Conservation (phyloP, 2,329 filamentous ascomycete species). For the Trichophyton simii region DNA sequence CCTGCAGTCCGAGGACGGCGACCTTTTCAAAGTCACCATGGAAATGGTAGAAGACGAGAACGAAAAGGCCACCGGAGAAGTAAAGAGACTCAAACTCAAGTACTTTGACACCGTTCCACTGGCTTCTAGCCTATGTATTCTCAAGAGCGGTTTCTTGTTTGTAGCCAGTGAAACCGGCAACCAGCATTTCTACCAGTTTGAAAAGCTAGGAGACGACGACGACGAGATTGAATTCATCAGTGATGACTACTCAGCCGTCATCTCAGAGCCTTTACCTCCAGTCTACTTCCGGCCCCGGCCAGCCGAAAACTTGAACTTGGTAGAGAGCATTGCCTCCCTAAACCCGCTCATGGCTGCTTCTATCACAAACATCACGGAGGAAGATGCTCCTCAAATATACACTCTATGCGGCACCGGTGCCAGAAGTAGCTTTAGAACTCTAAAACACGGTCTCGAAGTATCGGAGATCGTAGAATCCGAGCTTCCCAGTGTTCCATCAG, state of each 20-base stretch:
- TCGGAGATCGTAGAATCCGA: constrained; percentile 93
- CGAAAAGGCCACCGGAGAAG: constrained; percentile 66
- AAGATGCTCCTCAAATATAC: constrained; percentile 95
- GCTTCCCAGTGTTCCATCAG: constrained; percentile 72
- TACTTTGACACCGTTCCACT: constrained; percentile 96
- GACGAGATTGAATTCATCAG: constrained; percentile 78
- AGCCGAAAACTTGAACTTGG: constrained; percentile 68
- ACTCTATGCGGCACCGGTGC: constrained; percentile 80
- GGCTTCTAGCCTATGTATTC: constrained; percentile 73
- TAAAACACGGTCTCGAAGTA: constrained; percentile 87
- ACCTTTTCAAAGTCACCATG: constrained; percentile 90
- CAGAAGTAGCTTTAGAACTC: constrained; percentile 75
- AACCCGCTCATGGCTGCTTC: constrained; percentile 88
- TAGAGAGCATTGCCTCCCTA: constrained; percentile 76
- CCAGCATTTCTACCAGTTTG: constrained; percentile 91
- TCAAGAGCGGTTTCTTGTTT: constrained; percentile 93
- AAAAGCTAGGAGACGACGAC: constrained; percentile 91
- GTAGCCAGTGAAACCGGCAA: constrained; percentile 87
- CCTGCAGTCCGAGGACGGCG: constrained; percentile 91
- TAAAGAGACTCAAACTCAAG: constrained; percentile 76
- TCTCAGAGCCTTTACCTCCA: constrained; percentile 57
- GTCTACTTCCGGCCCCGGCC: constrained; percentile 74
- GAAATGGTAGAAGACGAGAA: constrained; percentile 76
- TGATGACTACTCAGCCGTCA: constrained; percentile 67
- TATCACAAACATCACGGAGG: constrained; percentile 76